Base-by-base conservation (phyloP, 1,139 yeast species). In the Keqinozyma sinolaborantium region DNA sequence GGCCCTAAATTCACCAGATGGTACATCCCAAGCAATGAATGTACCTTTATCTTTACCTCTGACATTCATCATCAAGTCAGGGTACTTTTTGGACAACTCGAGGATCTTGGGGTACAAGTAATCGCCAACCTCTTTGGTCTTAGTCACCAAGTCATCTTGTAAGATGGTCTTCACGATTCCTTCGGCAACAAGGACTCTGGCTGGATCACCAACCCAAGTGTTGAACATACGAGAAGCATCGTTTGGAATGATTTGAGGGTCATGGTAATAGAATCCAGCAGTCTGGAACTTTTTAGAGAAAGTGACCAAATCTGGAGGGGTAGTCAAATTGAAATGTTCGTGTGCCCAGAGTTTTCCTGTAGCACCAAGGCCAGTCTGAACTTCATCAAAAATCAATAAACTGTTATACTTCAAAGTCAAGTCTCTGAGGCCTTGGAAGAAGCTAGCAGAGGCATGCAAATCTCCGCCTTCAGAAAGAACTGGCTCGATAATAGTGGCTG, bases 171-270 rank as follows among this genome's bases (percentile, higher is more conserved):
- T 60, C 53, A 75, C 76, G 47, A 83, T 79, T 40, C 82, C 75
- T 41, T 79, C 77, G 33, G 87, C 82, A 50, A 83, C 70, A 47
- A 82, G 62, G 52, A 83, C 73, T 64, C 82, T 77, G 41, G 85
- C 79, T 52, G 90, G 87, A 66, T 83, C 92, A 47, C 92, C 92
- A 57, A 86, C 79, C 92, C 92, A 83, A 38, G 92, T 83, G 77
- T 83, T 83, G 72, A 83, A 83, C 67, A 82, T 90, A 56, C 92
- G 78, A 70, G 79, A 83, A 28, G 90, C 77, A 55, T 64, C 46
- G 56, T 74, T 67, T 42, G 92, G 92, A 40, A 79, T 66, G 41
- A 83, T 58, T 45, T 75, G 79, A 28, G 79, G 76, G 63, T 79
- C 74, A 49, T 76, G 75, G 73, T 77, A 83, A 70, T 69, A 83